These are phyloP conservation scores for Nannizziopsis arthrosporioides DNA, from an alignment of 2,329 filamentous ascomycete species.

Conservation along the genomic window DNA sequence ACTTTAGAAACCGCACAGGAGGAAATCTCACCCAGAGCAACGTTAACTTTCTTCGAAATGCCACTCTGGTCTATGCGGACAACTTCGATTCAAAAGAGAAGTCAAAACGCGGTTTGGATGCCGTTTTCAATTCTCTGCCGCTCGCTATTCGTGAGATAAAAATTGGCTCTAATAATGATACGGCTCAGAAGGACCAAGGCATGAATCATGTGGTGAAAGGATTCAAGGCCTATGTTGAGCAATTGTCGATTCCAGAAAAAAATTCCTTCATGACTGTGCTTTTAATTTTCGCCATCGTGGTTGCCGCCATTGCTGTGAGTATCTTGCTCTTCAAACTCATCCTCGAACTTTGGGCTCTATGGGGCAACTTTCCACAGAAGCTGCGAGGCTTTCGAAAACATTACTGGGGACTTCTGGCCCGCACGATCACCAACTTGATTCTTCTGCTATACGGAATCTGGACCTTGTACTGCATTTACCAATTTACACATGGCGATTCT, in stretches of 20 bases:
- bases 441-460: conserved; percentile 87
- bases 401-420: conserved; percentile 87
- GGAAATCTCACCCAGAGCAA: conserved; percentile 77
- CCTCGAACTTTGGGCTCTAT: conserved; percentile 83
- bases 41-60: conserved; percentile 60
- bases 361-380: conserved; percentile 68
- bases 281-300: conserved; percentile 73
- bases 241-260: conserved; percentile 70
- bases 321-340: conserved; percentile 86
- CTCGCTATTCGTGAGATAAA: conserved; percentile 43
- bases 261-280: conserved; percentile 96
- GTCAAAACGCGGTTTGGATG: conserved; percentile 46
- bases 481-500: conserved; percentile 86
- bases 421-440: conserved; percentile 80
- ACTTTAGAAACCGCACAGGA: conserved; percentile 66
- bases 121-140: conserved; percentile 24
- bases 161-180: conserved; percentile 32
- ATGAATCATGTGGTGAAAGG: conserved; percentile 53
- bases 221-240: conserved; percentile 71
- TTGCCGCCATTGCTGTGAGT: conserved; percentile 70
- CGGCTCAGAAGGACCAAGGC: conserved; percentile 30
- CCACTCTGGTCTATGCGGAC: conserved; percentile 60
- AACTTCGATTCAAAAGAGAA: conserved; percentile 39
- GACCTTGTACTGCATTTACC: conserved; percentile 91
- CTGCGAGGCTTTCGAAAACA: conserved; percentile 81